These are phyloP conservation scores for Neurospora sp. DNA, from an alignment of 495 filamentous ascomycete genomes.

Conservation along the genomic window DNA sequence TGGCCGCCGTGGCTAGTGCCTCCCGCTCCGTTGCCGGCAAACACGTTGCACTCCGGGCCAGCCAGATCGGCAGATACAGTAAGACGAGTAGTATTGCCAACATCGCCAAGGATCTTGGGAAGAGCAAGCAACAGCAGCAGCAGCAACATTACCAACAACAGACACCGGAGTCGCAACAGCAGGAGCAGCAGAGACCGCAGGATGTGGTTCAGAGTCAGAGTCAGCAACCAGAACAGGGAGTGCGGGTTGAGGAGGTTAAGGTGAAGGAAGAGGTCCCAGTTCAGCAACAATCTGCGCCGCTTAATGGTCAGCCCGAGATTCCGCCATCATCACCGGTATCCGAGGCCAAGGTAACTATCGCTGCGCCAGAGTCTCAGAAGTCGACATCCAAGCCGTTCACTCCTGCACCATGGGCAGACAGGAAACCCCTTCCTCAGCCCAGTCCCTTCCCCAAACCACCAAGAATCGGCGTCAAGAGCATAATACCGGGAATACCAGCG, in stretches of 20 bases:
- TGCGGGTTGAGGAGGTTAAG: not conserved
- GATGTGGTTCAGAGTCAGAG: not conserved
- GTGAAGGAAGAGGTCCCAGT: not conserved
- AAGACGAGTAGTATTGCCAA: constrained; percentile 67
- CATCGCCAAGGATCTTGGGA: constrained; percentile 33
- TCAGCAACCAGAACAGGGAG: not conserved
- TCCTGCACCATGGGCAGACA: constrained; percentile 15
- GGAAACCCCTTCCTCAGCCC: not conserved
- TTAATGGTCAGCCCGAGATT: not conserved
- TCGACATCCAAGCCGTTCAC: not conserved
- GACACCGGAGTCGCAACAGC: not conserved
- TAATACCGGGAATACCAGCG: not conserved
- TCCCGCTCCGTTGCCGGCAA: constrained; percentile 66
- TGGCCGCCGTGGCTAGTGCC: constrained; percentile 67
- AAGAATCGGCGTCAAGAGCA: not conserved
- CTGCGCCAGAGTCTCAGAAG: not conserved
- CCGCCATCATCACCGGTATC: constrained; percentile 7
- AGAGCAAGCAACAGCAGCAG: not conserved
- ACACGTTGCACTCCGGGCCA: constrained; percentile 65
- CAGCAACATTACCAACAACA: not conserved
- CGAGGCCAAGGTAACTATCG: not conserved
- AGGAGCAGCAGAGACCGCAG: not conserved
- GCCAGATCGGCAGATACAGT: constrained; percentile 70
- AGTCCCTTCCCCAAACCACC: not conserved
- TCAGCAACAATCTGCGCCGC: not conserved